phyloP scores from a whole-genome alignment of 2,329 filamentous ascomycete genomes.

The Paecilomyces dactylethromorphus region DNA sequence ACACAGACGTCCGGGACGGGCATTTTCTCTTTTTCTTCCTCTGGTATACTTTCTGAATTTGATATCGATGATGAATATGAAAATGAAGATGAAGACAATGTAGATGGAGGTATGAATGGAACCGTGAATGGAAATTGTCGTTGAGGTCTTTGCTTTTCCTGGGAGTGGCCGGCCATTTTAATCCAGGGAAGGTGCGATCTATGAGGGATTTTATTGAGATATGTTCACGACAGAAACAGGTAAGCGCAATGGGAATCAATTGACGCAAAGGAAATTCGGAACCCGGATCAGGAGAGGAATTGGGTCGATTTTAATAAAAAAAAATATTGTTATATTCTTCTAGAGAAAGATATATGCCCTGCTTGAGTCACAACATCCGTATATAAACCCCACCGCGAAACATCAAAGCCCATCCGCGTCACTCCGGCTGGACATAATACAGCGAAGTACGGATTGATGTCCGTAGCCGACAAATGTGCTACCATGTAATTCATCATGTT shows the following conservation, averaged over 20 bases:
- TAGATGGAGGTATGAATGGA: no score
- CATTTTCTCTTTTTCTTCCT: neutral
- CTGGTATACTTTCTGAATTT: neutral
- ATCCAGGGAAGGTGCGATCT: neutral
- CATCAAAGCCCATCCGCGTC: neutral
- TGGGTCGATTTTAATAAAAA: no score
- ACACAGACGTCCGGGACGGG: neutral
- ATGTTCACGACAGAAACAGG: no score
- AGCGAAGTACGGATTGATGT: neutral
- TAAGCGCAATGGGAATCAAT: no score
- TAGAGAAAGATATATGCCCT: neutral
- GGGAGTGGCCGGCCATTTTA: no score
- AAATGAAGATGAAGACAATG: neutral
- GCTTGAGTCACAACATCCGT: neutral
- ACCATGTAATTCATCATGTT: neutral
- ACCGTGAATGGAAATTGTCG: no score
- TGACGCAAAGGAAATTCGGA: no score
- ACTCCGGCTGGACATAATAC: neutral
- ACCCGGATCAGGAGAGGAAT: no score
- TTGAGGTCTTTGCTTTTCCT: no score
- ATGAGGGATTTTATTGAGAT: no score
- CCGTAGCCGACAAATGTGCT: neutral
- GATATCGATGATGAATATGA: neutral
- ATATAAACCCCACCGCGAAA: neutral
- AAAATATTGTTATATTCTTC: neutral